phyloP scores from a whole-genome alignment of 371 early-diverging fungal species.

The Mortierella sp. region DNA sequence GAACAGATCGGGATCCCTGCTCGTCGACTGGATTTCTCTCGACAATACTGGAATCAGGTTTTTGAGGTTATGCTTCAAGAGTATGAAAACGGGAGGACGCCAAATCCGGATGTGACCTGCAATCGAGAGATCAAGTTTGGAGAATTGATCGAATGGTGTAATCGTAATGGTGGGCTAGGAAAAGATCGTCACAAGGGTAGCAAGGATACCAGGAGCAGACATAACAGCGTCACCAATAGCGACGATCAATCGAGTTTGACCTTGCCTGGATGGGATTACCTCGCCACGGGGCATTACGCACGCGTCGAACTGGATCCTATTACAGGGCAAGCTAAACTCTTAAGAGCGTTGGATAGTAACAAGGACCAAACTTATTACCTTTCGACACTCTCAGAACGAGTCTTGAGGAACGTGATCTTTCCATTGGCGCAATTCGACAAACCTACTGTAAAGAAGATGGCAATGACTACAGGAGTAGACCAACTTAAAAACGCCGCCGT shows the following conservation, averaged over 20 bases:
- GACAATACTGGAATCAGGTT: conserved; percentile 93
- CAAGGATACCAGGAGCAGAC: neutral
- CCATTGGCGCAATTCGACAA: conserved; percentile 88
- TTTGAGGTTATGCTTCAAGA: conserved; percentile 83
- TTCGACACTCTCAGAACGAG: conserved; percentile 70
- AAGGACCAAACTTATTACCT: conserved; percentile 97
- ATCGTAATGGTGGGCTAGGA: conserved; percentile 58
- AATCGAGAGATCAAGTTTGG: conserved; percentile 96
- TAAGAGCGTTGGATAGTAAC: conserved; percentile 64
- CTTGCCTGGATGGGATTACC: conserved; percentile 61
- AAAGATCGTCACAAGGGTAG: conserved; percentile 21
- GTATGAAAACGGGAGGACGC: conserved; percentile 83
- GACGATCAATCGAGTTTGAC: neutral
- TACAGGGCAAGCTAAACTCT: conserved; percentile 25
- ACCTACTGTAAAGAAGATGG: conserved; percentile 78
- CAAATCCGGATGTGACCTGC: conserved; percentile 95
- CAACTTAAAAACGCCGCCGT: conserved; percentile 63
- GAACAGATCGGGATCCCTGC: conserved; percentile 75
- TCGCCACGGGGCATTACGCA: conserved; percentile 94
- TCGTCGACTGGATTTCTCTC: conserved; percentile 78
- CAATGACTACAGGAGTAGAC: conserved; percentile 41
- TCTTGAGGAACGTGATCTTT: conserved; percentile 76
- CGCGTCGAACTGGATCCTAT: conserved; percentile 51
- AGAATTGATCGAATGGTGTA: conserved; percentile 67
- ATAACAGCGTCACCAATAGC: neutral